Evolutionary conservation across 169 alveolate genomes (phyloP).

Genomic region (Pseudocohnilembus persalinus): DNA sequence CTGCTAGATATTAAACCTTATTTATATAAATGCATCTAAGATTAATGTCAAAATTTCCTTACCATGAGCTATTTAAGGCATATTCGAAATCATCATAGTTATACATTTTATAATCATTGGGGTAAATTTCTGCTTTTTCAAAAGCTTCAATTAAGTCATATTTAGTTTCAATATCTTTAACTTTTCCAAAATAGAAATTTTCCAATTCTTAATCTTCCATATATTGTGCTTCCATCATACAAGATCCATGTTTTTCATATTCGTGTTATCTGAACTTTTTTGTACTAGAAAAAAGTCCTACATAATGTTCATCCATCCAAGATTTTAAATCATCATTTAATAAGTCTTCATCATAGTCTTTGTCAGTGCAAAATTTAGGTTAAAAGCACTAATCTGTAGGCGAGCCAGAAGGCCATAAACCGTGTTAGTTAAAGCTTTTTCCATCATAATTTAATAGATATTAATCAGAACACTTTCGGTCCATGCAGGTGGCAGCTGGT

Average conservation of each 20-base stretch:
- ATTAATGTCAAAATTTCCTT: background rate
- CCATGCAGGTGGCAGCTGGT: background rate
- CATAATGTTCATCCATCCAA: background rate
- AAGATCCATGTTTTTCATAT: background rate
- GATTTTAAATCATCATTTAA: background rate
- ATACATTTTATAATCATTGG: background rate
- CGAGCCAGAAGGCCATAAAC: background rate
- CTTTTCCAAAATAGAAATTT: background rate
- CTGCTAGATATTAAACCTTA: background rate
- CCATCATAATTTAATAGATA: background rate
- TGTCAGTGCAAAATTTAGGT: background rate
- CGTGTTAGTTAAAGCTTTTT: background rate
- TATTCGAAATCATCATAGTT: background rate
- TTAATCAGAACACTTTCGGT: background rate
- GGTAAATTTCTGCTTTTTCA: background rate
- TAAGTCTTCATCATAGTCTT: background rate
- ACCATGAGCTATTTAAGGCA: background rate
- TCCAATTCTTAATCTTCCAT: background rate
- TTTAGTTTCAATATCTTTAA: too few species aligned
- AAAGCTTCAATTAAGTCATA: background rate
- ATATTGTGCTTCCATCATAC: background rate
- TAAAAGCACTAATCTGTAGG: background rate
- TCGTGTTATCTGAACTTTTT: background rate
- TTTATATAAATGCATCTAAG: background rate
- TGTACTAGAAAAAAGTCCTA: background rate